These are phyloP conservation scores for Sclerospora graminicola DNA, from an alignment of 352 stramenopile species.

Conservation along the genomic window DNA sequence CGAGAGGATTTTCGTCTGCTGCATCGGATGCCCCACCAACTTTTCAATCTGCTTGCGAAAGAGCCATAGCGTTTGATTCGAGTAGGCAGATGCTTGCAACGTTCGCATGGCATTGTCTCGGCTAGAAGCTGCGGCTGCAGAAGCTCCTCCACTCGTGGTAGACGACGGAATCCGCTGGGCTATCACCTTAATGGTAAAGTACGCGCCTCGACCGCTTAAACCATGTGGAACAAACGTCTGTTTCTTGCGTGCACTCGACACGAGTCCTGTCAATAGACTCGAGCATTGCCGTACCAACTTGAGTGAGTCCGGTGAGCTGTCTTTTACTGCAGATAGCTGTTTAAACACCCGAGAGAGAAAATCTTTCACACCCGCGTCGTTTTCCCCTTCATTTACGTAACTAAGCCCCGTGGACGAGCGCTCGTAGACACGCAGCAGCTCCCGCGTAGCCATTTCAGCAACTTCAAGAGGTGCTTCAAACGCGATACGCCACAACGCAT, in stretches of 20 bases:
- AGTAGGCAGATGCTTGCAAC: constrained; percentile 50
- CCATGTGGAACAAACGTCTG: constrained; percentile 52
- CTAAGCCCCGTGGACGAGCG: constrained; percentile 29
- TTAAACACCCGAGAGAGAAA: constrained; percentile 76
- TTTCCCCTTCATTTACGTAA: constrained; percentile 5
- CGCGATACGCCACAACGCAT: constrained; percentile 76
- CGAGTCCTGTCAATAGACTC: constrained; percentile 57
- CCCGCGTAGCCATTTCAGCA: constrained; percentile 60
- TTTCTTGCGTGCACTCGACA: constrained; percentile 40
- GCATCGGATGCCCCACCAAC: constrained; percentile 52
- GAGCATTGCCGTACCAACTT: constrained; percentile 74
- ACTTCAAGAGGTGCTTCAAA: constrained; percentile 74
- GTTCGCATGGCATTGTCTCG: constrained; percentile 51
- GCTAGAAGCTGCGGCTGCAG: constrained; percentile 9
- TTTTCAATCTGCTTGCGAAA: constrained; percentile 72
- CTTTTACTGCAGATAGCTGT: constrained; percentile 42
- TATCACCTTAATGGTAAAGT: constrained; percentile 73
- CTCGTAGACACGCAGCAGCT: constrained; percentile 76
- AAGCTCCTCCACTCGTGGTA: constrained; percentile 14
- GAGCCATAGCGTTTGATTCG: constrained; percentile 64
- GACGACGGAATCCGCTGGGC: constrained; percentile 67
- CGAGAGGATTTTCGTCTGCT: constrained; percentile 76
- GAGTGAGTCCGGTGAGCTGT: constrained; percentile 38
- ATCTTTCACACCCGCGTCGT: constrained; percentile 46
- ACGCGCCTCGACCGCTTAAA: constrained; percentile 53